Evolutionary conservation across 768 basidiomycete genomes (phyloP).

Genomic region (Cyathus striatus): DNA sequence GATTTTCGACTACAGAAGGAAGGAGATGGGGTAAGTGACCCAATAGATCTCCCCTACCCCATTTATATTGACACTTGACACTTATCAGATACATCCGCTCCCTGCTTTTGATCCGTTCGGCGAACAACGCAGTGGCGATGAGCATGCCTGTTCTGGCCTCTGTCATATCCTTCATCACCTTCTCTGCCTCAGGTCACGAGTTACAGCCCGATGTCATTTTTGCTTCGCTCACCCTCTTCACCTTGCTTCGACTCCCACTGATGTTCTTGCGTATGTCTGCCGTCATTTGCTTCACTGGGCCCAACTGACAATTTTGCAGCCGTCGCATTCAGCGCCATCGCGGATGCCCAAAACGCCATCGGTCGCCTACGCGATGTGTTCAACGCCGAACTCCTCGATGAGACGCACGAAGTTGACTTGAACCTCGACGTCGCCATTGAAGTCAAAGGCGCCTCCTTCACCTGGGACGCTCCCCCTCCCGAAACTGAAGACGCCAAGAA

Average conservation of each 20-base stretch:
- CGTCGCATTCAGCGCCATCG: conserved; percentile 67
- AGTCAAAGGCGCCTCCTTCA: conserved; percentile 68
- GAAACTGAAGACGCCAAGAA: conserved; percentile 29
- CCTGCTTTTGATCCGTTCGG: conserved; percentile 61
- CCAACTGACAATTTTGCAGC: conserved; percentile 31
- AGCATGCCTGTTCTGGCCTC: conserved; percentile 76
- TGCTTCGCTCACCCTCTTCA: conserved; percentile 82
- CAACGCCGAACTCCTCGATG: conserved; percentile 71
- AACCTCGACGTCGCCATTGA: conserved; percentile 59
- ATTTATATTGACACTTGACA: not conserved
- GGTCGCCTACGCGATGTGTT: conserved; percentile 76
- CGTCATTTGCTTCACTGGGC: conserved; percentile 5
- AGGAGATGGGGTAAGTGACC: conserved; percentile 68
- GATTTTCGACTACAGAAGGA: conserved; percentile 61
- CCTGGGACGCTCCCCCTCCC: conserved; percentile 79
- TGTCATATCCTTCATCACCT: conserved; percentile 72
- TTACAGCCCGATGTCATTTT: conserved; percentile 74
- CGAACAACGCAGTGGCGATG: conserved; percentile 62
- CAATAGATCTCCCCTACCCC: no score
- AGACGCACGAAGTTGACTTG: conserved; percentile 49
- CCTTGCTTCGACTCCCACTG: conserved; percentile 74
- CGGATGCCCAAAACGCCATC: conserved; percentile 82
- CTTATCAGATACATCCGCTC: conserved; percentile 56
- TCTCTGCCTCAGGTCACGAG: conserved; percentile 64
- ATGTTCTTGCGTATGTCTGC: conserved; percentile 56